Conservation (phyloP, 139 green algal genomes). For the Tetraselmis striata region DNA sequence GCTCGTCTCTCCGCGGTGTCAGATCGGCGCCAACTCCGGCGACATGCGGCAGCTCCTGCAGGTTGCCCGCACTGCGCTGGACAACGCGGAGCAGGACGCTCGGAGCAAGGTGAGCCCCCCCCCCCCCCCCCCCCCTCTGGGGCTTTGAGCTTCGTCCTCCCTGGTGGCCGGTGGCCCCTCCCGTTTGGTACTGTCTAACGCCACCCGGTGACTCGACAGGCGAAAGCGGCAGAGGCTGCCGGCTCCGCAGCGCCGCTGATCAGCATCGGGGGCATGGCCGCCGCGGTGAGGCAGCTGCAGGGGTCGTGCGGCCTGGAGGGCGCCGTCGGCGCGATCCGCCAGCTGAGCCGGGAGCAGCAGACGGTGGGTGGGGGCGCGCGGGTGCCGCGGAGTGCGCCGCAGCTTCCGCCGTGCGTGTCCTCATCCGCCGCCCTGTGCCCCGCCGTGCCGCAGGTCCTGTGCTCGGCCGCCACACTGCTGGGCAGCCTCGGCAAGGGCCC, state of each 20-base stretch:
- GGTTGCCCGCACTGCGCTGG: conserved; percentile 14
- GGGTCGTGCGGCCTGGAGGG: neutral
- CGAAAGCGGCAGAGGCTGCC: too few relatives aligned
- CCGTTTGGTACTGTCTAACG: too few relatives aligned
- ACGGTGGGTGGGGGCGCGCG: neutral
- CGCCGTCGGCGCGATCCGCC: neutral
- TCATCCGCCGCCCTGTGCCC: neutral
- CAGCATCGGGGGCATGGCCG: neutral
- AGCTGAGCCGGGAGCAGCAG: neutral
- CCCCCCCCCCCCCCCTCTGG: too few relatives aligned
- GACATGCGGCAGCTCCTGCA: conserved; percentile 40
- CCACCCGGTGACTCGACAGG: too few relatives aligned
- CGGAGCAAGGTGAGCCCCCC: conserved; percentile 3
- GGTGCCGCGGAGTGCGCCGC: too few relatives aligned
- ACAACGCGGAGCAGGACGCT: conserved; percentile 9
- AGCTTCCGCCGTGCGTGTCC: neutral
- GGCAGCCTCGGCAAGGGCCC: neutral
- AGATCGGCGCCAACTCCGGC: conserved; percentile 33
- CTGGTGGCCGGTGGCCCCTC: too few relatives aligned
- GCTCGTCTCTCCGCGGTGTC: neutral
- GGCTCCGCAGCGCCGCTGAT: too few relatives aligned
- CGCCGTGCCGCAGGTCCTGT: neutral
- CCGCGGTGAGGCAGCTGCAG: neutral
- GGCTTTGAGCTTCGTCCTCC: too few relatives aligned
- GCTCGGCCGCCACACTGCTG: neutral